These are phyloP conservation scores for Taphrina populina DNA, from an alignment of 1,139 yeast species.

Conservation along the genomic window DNA sequence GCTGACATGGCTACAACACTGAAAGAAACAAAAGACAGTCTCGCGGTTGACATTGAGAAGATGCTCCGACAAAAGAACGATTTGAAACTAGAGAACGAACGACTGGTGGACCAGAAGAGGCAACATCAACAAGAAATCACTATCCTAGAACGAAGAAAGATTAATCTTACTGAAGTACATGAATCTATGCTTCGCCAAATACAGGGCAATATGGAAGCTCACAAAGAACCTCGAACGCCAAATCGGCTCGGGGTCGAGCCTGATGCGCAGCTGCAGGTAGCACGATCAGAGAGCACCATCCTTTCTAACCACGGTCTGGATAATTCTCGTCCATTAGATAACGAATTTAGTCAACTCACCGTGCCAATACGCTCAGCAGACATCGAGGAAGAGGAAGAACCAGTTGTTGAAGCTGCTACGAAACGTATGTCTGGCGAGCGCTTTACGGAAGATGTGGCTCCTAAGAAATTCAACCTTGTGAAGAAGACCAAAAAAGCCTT, in stretches of 20 bases:
- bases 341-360: not conserved
- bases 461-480: conserved; percentile 37
- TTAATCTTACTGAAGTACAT: conserved; percentile 47
- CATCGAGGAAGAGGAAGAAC: conserved; percentile 22
- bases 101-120: conserved; percentile 42
- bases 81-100: conserved; percentile 44
- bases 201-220: conserved; percentile 18
- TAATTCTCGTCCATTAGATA: not conserved
- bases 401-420: conserved; percentile 21
- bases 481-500: conserved; percentile 28
- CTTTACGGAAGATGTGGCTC: not conserved
- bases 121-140: conserved; percentile 44
- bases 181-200: conserved; percentile 46
- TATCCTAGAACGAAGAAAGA: conserved; percentile 44
- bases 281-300: not conserved
- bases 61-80: conserved; percentile 44
- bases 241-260: not conserved
- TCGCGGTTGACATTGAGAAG: conserved; percentile 45
- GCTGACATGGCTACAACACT: conserved; percentile 42
- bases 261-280: too few species aligned
- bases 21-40: conserved; percentile 41
- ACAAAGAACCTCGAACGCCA: conserved; percentile 1
- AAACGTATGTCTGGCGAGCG: conserved; percentile 29
- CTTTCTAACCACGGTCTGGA: not conserved
- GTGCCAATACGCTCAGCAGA: conserved; percentile 1